Base-by-base conservation (phyloP, 2,329 filamentous ascomycete genomes). In the Neurospora sp. region DNA sequence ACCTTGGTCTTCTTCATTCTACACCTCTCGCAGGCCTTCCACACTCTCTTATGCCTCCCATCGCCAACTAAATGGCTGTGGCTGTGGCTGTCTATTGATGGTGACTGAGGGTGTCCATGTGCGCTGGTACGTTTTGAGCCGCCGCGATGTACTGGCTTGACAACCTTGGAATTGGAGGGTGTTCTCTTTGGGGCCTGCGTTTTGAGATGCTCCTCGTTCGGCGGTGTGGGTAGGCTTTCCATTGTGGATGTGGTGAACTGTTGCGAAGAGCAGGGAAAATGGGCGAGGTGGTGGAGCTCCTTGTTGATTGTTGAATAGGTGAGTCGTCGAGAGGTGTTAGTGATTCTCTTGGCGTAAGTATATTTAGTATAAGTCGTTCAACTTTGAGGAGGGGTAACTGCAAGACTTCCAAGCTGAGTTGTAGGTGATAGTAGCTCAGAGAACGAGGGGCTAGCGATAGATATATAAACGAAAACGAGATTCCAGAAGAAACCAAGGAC, bases 1-100 rank as follows among this genome's bases (percentile, higher is more conserved):
- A 88, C 87, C 87, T 89, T 89, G 69, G 88, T 90, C 82, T 90
- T 90, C 83, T 89, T 90, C 86, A 89, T 89, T 73, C 87, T 82
- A 81, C 87, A 90, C 73, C 88, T 81, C 79, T 89, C 87, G 73
- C 88, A 90, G 19, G 88, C 88, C 77, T 89, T 89, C 87, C 87
- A 89, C 69, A 89, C 87, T 73, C 88, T 82, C 81, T 89, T 89
- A 76, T 89, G 86, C 72, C 87, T 82, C 66, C 83, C 84, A 73
- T 89, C 87, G 68, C 77, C 74, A 73, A 84, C 80, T 52, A 79
- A 79, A 77, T 73, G 80, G 33, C 80, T 80, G 62, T 81, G 77
- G 70, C 77, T 80, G 62, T 81, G 77, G 69, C 77, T 79, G 69
- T 79, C 77, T 68, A 82, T 79, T 39, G 80, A 77, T 19, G 82